These are phyloP conservation scores for Coniosporium apollinis DNA, from an alignment of 495 filamentous ascomycete species.

Conservation along the genomic window DNA sequence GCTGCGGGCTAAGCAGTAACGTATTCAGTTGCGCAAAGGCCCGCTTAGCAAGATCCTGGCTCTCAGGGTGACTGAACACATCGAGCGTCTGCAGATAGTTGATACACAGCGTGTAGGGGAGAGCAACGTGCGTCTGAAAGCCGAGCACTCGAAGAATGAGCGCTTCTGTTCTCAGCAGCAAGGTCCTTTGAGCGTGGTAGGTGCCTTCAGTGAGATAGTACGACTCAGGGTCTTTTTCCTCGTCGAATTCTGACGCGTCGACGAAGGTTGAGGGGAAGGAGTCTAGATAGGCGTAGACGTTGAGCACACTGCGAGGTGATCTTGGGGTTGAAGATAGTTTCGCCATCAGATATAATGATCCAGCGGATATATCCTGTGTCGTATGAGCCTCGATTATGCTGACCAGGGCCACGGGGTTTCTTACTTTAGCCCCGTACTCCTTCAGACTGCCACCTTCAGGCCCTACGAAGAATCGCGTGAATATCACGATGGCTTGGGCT, in stretches of 20 bases:
- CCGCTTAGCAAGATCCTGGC: slow-evolving; percentile 35
- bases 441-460: slow-evolving; percentile 44
- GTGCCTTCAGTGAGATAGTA: slow-evolving; percentile 60
- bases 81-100: slow-evolving; percentile 87
- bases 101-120: slow-evolving; percentile 76
- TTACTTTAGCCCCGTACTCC: slow-evolving; percentile 39
- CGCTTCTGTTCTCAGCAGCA: slow-evolving; percentile 53
- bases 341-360: slow-evolving; percentile 62
- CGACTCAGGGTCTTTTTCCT: slow-evolving; percentile 32
- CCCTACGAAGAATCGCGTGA: slow-evolving; percentile 74
- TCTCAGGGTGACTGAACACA: slow-evolving; percentile 26
- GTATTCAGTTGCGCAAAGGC: slow-evolving; percentile 67
- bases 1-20: slow-evolving; percentile 67
- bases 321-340: slow-evolving; percentile 68
- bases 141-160: slow-evolving; percentile 56
- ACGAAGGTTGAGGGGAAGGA: slow-evolving; percentile 46
- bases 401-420: not conserved
- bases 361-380: slow-evolving; percentile 60
- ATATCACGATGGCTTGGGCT: slow-evolving; percentile 72
- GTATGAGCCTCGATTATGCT: slow-evolving; percentile 1
- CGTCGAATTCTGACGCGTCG: slow-evolving; percentile 25
- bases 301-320: slow-evolving; percentile 60
- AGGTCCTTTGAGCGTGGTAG: slow-evolving; percentile 44
- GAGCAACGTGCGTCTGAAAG: slow-evolving; percentile 67
- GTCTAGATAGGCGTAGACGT: slow-evolving; percentile 69